Evolutionary conservation across 495 filamentous ascomycete genomes (phyloP), one percentile per base, ranked within the genome.

Genomic region (Corynascus novoguineensis): DNA sequence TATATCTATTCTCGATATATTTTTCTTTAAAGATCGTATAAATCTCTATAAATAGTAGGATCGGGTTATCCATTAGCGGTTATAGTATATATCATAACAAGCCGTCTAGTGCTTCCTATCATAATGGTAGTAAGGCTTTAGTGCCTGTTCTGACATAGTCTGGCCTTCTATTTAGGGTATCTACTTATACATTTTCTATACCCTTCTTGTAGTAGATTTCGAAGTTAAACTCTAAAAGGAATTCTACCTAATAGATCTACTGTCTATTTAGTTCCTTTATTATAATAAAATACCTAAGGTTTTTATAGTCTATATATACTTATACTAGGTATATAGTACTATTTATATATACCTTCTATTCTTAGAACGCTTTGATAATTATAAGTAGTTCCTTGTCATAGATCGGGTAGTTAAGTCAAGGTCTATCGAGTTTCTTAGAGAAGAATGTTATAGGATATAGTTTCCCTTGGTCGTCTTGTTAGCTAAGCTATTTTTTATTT

Each of bases 221-320:
- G 34, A 73, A 73, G 34, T 74, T 62, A 49, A 70, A 73, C 22
- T 53, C 2, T 0, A 40, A 58, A 3, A 76, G 51, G 42, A 60
- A 64, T 38, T 66, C 49, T 2, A 44, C 38, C 55, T 56, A 73
- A 35, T 48, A 0, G 4, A 58, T 62, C 59, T 72, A 47, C 46
- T 58, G 25, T 27, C 53, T n/a, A 42, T 64, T 71, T 19, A 74
- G 47, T 10, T 46, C 22, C 29, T 67, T 62, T 0, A 35, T 65
- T 28, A 22, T 63, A n/a, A 56, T 69, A 55, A 71, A 72, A 41
- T 47, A 58, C 37, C 28, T 4, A 19, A 41, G 22, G 38, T 56
- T 56, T 22, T 56, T 49, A 19, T 56, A 8, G 45, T 57, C 45
- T 2, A 25, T 57, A 11, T 57, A 57, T 2, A 57, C 46, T 27